Percentiles rank a stretch among this genome's conserved stretches.
Conservation (phyloP, 1,284 basidiomycete species). For the Chiua sp. region DNA sequence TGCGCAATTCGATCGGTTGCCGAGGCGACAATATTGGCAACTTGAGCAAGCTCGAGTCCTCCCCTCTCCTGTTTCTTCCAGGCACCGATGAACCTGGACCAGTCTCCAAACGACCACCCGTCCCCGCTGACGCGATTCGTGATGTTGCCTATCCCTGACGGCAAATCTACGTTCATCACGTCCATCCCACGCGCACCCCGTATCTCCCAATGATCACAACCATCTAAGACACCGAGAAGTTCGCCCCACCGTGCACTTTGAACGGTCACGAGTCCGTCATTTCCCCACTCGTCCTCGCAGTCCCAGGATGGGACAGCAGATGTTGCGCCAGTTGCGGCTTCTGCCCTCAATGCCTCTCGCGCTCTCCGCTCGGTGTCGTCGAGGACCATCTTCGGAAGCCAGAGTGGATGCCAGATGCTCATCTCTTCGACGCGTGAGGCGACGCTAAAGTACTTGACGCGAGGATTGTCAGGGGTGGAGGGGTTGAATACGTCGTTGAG, state of each 20-base stretch:
- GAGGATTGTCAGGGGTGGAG: conserved; percentile 81
- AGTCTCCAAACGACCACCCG: conserved; percentile 64
- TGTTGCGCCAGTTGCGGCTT: conserved; percentile 19
- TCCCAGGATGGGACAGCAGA: conserved; percentile 42
- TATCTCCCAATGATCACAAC: conserved; percentile 97
- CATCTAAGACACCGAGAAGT: conserved; percentile 90
- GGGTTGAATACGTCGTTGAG: conserved; percentile 93
- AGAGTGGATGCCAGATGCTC: conserved; percentile 92
- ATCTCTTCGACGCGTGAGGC: conserved; percentile 80
- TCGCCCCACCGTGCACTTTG: conserved; percentile 93
- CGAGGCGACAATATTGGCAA: conserved; percentile 13
- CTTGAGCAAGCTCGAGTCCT: conserved; percentile 27
- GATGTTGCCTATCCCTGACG: conserved; percentile 44
- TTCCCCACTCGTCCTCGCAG: conserved; percentile 76
- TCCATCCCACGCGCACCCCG: conserved; percentile 80
- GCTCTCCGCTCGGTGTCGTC: conserved; percentile 76
- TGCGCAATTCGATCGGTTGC: conserved; percentile 34
- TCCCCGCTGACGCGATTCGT: conserved; percentile 41
- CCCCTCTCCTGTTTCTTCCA: conserved; percentile 60
- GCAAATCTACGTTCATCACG: conserved; percentile 59
- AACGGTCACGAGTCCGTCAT: conserved; percentile 94
- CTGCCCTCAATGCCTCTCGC: conserved; percentile 42
- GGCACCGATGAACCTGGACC: conserved; percentile 61
- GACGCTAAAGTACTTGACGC: conserved; percentile 92
- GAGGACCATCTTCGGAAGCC: conserved; percentile 94